A percentile compares a stretch with the other conserved stretches of the same genome.
Evolutionary conservation across 2,329 filamentous ascomycete genomes (phyloP).

Genomic region (Ophiostoma himal-ulmi): DNA sequence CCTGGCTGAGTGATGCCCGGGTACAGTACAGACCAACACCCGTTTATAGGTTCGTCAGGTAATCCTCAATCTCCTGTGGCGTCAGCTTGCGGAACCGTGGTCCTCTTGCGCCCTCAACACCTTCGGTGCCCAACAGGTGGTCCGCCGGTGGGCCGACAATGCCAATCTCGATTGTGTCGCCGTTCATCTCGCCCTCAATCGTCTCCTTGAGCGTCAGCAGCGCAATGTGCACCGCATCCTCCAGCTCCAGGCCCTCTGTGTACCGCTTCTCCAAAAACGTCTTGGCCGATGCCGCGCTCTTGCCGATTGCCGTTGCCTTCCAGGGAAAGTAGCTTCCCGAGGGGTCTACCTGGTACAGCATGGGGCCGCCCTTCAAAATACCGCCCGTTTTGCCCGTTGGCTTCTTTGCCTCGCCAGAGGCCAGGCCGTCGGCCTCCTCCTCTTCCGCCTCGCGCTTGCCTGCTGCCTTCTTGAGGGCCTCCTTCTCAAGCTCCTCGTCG

Average conservation of each 20-base stretch:
- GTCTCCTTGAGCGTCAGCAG: conserved; percentile 97
- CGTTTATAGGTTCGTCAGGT: conserved; percentile 92
- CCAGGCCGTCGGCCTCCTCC: conserved; percentile 29
- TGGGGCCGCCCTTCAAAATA: conserved; percentile 90
- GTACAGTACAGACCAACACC: background rate
- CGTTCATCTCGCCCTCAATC: conserved; percentile 98
- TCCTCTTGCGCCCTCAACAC: conserved; percentile 75
- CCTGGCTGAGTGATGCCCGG: background rate
- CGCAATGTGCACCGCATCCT: conserved; percentile 98
- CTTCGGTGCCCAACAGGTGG: conserved; percentile 85
- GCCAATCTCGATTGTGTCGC: conserved; percentile 96
- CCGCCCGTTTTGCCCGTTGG: conserved; percentile 83
- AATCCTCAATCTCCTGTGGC: conserved; percentile 98
- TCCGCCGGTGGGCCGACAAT: conserved; percentile 94
- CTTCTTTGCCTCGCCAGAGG: conserved; percentile 62
- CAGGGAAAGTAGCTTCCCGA: conserved; percentile 98
- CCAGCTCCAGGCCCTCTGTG: conserved; percentile 91
- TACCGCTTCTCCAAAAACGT: conserved; percentile 99
- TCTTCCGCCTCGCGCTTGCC: conserved; percentile 40
- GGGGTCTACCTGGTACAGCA: conserved; percentile 98
- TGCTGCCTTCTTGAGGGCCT: conserved; percentile 39
- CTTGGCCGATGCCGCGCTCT: conserved; percentile 96
- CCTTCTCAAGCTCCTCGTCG: conserved; percentile 62
- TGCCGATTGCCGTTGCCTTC: conserved; percentile 98
- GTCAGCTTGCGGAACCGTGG: conserved; percentile 91